Percentiles rank a stretch among this genome's conserved stretches.
phyloP scores from a whole-genome alignment of 257 asterid species.

The Solanum piurae region DNA sequence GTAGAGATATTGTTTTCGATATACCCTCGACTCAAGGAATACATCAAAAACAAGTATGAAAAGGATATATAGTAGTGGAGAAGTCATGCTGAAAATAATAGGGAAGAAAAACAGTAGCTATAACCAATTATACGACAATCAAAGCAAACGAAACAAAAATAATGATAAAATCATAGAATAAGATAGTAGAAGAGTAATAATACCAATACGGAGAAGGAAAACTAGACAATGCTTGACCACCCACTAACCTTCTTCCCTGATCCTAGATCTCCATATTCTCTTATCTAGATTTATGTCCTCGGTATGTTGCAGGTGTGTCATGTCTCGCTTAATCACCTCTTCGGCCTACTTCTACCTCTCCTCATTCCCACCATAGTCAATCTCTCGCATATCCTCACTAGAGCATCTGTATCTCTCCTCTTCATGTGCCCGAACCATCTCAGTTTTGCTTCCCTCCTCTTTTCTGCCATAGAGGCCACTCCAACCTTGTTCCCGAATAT shows the following conservation, averaged over 20 bases:
- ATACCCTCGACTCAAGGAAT: background rate
- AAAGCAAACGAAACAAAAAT: background rate
- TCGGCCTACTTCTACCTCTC: background rate
- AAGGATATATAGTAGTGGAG: background rate
- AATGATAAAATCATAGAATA: background rate
- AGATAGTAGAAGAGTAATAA: background rate
- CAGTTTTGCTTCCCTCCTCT: background rate
- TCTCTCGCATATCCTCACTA: background rate
- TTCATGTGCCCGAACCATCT: background rate
- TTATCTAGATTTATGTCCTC: background rate
- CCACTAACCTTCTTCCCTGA: background rate
- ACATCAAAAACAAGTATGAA: background rate
- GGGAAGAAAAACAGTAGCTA: background rate
- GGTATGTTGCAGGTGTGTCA: background rate
- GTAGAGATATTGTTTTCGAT: background rate
- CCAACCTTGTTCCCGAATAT: background rate
- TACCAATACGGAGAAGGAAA: background rate
- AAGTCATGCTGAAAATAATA: background rate
- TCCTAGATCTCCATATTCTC: background rate
- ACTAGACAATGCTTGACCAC: background rate
- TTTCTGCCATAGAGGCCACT: background rate
- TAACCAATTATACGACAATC: background rate
- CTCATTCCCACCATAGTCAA: background rate
- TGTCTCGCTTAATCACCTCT: background rate
- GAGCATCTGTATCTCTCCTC: background rate